phyloP scores from a whole-genome alignment of 2,329 filamentous ascomycete species.

The Cytospora leucostoma region DNA sequence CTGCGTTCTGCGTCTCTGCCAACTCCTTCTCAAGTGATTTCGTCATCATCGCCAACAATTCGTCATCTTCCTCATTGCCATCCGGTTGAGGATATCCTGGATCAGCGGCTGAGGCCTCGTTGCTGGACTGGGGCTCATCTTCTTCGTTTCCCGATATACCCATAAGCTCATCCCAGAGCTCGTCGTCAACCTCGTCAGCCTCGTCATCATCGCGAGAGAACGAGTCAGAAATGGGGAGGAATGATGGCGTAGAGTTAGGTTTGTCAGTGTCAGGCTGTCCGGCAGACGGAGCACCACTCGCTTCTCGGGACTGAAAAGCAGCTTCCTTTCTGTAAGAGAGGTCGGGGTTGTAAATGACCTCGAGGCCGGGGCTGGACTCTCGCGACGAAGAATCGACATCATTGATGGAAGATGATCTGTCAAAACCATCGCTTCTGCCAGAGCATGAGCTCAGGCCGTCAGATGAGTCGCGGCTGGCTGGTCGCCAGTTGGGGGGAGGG shows the following conservation, averaged over 20 bases:
- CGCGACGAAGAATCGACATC: neutral
- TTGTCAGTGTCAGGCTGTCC: neutral
- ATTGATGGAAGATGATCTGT: neutral
- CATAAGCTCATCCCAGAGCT: neutral
- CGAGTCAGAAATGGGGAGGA: neutral
- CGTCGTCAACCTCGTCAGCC: neutral
- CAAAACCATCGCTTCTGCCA: constrained; percentile 5
- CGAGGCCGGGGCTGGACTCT: constrained; percentile 6
- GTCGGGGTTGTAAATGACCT: neutral
- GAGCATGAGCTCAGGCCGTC: constrained; percentile 1
- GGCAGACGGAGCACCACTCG: neutral
- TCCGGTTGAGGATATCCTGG: neutral
- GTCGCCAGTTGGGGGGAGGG: neutral
- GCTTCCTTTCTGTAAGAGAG: neutral
- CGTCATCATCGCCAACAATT: neutral
- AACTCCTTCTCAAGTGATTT: neutral
- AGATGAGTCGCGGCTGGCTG: neutral
- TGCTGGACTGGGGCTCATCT: neutral
- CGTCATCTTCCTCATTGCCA: neutral
- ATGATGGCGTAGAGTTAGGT: neutral
- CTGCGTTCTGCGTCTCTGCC: neutral
- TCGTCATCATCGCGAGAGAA: neutral
- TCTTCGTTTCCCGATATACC: neutral
- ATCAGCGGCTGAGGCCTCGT: neutral
- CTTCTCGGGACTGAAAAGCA: neutral